Evolutionary conservation across 768 basidiomycete species (phyloP).

Genomic region (Lentinula raphanica): DNA sequence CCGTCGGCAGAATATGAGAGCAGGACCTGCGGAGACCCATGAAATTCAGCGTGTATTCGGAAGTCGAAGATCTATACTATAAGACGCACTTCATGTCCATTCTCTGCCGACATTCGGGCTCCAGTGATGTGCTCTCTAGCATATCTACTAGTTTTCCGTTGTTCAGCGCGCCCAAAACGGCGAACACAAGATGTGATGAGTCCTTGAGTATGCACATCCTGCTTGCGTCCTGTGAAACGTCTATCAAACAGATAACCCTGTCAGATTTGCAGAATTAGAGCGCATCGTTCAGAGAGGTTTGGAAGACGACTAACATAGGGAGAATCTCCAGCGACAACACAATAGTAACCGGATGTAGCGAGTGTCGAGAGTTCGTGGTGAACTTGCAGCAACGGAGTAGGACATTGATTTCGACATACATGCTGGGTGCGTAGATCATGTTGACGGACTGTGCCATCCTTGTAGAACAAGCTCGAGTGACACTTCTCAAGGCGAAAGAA

Average conservation of each 20-base stretch:
- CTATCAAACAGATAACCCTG: slow-evolving; percentile 84
- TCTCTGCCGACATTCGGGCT: slow-evolving; percentile 60
- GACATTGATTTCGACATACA: slow-evolving; percentile 58
- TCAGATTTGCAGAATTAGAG: background rate
- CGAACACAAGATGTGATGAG: slow-evolving; percentile 79
- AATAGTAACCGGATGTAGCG: slow-evolving; percentile 52
- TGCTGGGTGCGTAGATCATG: slow-evolving; percentile 77
- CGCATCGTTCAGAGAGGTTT: background rate
- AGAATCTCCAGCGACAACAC: slow-evolving; percentile 75
- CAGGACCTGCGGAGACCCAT: slow-evolving; percentile 41
- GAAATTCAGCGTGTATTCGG: too few relatives aligned
- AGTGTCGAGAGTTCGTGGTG: slow-evolving; percentile 66
- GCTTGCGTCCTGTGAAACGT: slow-evolving; percentile 66
- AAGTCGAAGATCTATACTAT: background rate
- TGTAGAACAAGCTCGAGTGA: slow-evolving; percentile 9
- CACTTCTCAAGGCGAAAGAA: slow-evolving; percentile 11
- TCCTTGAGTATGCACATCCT: slow-evolving; percentile 55
- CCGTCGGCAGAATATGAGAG: slow-evolving; percentile 61
- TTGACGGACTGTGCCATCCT: slow-evolving; percentile 87
- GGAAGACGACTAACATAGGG: slow-evolving; percentile 53
- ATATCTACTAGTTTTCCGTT: slow-evolving; percentile 16
- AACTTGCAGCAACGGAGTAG: slow-evolving; percentile 64
- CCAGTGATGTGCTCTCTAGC: slow-evolving; percentile 67
- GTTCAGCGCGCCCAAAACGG: slow-evolving; percentile 55
- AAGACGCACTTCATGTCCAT: slow-evolving; percentile 65